Percentiles rank a stretch among this genome's conserved stretches.
Evolutionary conservation across 2,329 filamentous ascomycete species (phyloP).

Genomic region (Aspergillus persii): DNA sequence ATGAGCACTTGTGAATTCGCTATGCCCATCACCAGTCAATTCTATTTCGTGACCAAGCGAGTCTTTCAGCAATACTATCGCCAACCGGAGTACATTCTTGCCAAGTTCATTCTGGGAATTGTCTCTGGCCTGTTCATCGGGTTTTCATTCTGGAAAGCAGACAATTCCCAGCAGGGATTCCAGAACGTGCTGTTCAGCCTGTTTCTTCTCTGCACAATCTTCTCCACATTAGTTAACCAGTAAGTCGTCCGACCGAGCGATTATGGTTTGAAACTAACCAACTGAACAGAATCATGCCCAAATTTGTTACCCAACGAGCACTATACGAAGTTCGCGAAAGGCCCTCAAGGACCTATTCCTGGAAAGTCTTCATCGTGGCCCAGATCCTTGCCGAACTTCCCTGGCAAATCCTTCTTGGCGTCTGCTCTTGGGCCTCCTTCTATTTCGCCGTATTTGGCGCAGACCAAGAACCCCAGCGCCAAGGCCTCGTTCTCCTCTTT

Average conservation of each 20-base stretch:
- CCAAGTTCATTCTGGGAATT: conserved; percentile 65
- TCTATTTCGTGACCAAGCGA: conserved; percentile 63
- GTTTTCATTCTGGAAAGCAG: conserved; percentile 70
- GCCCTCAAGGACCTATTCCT: conserved; percentile 76
- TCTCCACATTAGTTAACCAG: conserved; percentile 49
- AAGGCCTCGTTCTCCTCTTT: conserved; percentile 5
- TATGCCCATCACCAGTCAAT: conserved; percentile 63
- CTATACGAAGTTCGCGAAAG: conserved; percentile 81
- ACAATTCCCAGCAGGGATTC: conserved; percentile 69
- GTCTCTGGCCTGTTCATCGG: conserved; percentile 66
- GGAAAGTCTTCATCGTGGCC: conserved; percentile 78
- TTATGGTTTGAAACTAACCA: not conserved
- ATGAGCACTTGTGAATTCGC: conserved; percentile 67
- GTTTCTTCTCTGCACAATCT: conserved; percentile 65
- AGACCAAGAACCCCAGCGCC: not conserved
- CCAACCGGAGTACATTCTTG: conserved; percentile 77
- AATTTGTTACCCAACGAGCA: conserved; percentile 74
- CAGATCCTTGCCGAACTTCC: conserved; percentile 73
- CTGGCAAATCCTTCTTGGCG: conserved; percentile 71
- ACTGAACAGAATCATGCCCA: conserved; percentile 58
- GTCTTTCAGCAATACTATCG: conserved; percentile 87
- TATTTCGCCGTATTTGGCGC: conserved; percentile 68
- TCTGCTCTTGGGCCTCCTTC: conserved; percentile 74
- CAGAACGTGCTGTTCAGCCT: conserved; percentile 83
- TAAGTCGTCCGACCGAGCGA: conserved; percentile 21